A percentile compares a stretch with the other conserved stretches of the same genome.
Evolutionary conservation across 768 basidiomycete species (phyloP).

Genomic region (Suillus decipiens): DNA sequence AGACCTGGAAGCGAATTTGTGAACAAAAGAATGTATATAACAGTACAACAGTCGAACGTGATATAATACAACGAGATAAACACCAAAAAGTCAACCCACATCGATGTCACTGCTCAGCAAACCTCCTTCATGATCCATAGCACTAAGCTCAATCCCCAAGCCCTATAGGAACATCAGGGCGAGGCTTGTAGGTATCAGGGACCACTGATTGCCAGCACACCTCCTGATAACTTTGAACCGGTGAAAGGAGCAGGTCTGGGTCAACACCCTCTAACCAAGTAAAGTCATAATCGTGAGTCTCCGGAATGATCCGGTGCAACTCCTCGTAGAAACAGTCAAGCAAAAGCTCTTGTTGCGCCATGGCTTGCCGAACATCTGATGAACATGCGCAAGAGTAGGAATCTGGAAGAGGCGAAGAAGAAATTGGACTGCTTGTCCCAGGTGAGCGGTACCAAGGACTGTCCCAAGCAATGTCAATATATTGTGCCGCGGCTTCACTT

Average conservation of each 20-base stretch:
- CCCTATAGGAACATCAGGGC: constrained; percentile 31
- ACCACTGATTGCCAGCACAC: constrained; percentile 33
- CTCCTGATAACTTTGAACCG: constrained; percentile 29
- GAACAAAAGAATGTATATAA: neutral
- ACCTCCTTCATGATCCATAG: constrained; percentile 2
- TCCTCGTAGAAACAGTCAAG: constrained; percentile 34
- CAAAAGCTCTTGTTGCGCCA: constrained; percentile 35
- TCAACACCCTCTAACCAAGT: constrained; percentile 32
- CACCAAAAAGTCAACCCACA: neutral
- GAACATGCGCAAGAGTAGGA: constrained; percentile 31
- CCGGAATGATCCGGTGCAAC: constrained; percentile 26
- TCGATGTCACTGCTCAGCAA: neutral
- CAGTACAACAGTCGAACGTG: neutral
- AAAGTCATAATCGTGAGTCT: constrained; percentile 19
- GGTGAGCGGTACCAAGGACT: constrained; percentile 41
- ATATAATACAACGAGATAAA: neutral
- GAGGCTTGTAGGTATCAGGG: constrained; percentile 20
- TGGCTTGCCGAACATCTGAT: constrained; percentile 33
- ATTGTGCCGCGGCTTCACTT: constrained; percentile 35
- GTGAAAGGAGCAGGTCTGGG: constrained; percentile 29
- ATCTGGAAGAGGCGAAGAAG: constrained; percentile 23
- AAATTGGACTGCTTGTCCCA: constrained; percentile 26
- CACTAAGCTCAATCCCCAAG: constrained; percentile 24
- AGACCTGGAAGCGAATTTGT: neutral
- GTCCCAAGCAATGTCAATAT: constrained; percentile 39